phyloP scores from a whole-genome alignment of 208 protist species.

The Naegleria lovaniensis region DNA sequence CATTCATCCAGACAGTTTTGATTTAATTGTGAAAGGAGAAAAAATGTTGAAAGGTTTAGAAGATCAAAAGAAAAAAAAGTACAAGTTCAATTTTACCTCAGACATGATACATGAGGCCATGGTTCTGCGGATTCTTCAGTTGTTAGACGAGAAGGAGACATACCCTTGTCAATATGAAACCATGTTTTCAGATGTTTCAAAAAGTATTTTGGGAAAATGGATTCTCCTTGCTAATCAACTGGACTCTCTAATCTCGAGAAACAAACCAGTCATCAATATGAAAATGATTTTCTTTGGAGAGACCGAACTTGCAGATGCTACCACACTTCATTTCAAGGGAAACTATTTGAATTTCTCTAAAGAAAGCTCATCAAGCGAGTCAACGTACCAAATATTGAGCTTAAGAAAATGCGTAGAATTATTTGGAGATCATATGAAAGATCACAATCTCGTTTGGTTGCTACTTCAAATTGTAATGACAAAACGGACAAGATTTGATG shows the following conservation, averaged over 20 bases:
- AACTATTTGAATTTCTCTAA: not conserved
- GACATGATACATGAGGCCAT: conserved; percentile 7
- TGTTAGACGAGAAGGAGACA: not conserved
- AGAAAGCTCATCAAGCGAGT: not conserved
- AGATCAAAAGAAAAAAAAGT: not conserved
- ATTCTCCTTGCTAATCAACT: conserved; percentile 12
- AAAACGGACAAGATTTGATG: not conserved
- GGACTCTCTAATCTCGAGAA: not conserved
- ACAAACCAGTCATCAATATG: not conserved
- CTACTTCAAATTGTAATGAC: not conserved
- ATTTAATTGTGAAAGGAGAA: not conserved
- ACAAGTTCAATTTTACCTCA: not conserved
- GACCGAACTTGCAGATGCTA: not conserved
- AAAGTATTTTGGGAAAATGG: conserved; percentile 18
- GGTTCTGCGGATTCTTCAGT: not conserved
- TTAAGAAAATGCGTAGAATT: conserved; percentile 5
- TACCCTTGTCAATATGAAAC: not conserved
- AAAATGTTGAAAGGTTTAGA: not conserved
- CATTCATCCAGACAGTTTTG: not conserved
- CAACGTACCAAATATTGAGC: not conserved
- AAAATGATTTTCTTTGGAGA: not conserved
- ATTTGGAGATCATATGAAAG: conserved; percentile 23
- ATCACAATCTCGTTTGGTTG: not conserved
- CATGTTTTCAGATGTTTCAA: not conserved
- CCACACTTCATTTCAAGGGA: not conserved